Percentiles rank a stretch among this genome's conserved stretches.
Evolutionary conservation across 495 filamentous ascomycete genomes (phyloP).

Genomic region (Lophium mytilinum): DNA sequence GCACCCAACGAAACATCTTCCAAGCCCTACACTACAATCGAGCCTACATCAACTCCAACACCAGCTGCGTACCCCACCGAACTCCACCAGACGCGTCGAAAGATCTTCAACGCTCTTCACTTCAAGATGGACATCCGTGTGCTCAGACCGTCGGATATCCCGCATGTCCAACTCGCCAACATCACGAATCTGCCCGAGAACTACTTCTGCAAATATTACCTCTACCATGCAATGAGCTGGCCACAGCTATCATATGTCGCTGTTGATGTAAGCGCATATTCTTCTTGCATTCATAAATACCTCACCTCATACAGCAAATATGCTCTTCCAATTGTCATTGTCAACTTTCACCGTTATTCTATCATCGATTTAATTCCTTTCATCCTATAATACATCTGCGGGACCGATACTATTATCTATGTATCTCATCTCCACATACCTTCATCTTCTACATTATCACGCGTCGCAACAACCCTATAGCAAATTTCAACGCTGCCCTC

Average conservation of each 20-base stretch:
- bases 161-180: conserved; percentile 94
- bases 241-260: conserved; percentile 94
- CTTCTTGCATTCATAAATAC: not conserved
- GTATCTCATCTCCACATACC: not conserved
- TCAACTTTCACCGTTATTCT: not conserved
- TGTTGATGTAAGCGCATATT: conserved; percentile 52
- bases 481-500: not conserved
- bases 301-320: not conserved
- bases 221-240: conserved; percentile 98
- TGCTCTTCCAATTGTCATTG: no score
- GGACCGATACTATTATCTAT: not conserved
- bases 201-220: conserved; percentile 99
- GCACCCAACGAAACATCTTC: no score
- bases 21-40: no score
- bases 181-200: conserved; percentile 98
- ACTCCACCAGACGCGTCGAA: no score
- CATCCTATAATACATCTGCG: not conserved
- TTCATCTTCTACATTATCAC: not conserved
- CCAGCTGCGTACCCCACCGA: no score
- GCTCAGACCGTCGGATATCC: conserved; percentile 69
- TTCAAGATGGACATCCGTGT: conserved; percentile 68
- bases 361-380: not conserved
- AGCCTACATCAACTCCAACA: no score
- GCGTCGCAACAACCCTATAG: not conserved
- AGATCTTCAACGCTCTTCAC: no score